Conservation (phyloP, 108 stramenopile genomes). For the Nitzschia sp. region DNA sequence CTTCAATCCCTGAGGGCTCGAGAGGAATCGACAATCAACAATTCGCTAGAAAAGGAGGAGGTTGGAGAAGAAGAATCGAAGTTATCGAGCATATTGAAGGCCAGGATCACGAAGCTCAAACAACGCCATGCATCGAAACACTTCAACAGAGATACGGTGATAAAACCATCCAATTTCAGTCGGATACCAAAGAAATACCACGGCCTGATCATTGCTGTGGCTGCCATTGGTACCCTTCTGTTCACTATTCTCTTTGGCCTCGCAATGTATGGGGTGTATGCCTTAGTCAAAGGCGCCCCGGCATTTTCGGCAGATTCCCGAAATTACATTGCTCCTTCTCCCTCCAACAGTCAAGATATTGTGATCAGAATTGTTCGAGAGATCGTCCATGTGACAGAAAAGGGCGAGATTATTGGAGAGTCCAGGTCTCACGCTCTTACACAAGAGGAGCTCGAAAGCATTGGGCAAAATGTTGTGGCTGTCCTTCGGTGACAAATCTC, state of each 20-base stretch:
- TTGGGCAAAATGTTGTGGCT: background rate
- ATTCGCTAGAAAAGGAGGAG: background rate
- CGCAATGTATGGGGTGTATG: constrained; percentile 36
- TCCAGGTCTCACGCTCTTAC: background rate
- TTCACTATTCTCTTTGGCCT: constrained; percentile 14
- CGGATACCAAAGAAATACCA: constrained; percentile 14
- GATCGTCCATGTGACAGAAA: constrained; percentile 28
- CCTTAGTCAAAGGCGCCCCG: background rate
- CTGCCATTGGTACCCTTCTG: constrained; percentile 1
- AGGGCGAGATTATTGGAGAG: constrained; percentile 13
- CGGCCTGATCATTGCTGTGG: background rate
- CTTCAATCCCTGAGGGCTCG: background rate
- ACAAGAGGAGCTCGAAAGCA: background rate
- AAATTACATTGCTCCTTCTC: background rate
- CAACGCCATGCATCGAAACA: background rate
- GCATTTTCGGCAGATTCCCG: background rate
- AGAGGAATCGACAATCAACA: background rate
- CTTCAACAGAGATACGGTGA: background rate
- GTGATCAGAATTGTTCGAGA: constrained; percentile 38
- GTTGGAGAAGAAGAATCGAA: background rate
- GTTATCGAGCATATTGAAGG: background rate
- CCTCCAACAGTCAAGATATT: constrained; percentile 17
- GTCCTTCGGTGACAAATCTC: background rate
- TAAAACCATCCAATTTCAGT: background rate
- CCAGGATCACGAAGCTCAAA: background rate